Evolutionary conservation across 1,284 basidiomycete genomes (phyloP), one percentile per base, ranked within the genome.

Genomic region (Hortiboletus rubellus): DNA sequence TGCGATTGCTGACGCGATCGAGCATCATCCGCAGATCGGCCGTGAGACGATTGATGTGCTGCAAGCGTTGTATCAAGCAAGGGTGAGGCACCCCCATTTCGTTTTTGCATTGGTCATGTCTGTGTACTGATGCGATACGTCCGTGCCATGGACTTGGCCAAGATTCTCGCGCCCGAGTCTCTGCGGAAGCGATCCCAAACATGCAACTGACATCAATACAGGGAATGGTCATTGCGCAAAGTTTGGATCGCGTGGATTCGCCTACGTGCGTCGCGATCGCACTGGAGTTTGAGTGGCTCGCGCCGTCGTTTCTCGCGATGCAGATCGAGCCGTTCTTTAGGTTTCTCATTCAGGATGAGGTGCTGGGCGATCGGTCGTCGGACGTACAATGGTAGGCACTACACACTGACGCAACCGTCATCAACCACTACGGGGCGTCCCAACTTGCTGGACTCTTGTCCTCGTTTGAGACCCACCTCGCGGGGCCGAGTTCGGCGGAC

Each of bases 181-280:
- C 46, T 24, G 14, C 7, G 27, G 17, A n/a, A 0, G 9, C 5
- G 6, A 17, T 33, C 0, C 2, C 22, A 7, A 9, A 34, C 27
- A 27, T 18, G 18, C 5, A 7, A 4, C 31, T 34, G 22, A 46
- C 54, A 27, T 33, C 0, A 5, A 27, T 12, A 8, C 63, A 94
- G 91, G 96, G 97, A 18, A 97, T 99, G 91, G 82, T 99, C 57
- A 91, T 97, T 59, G 86, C 93, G 30, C 84, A 89, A 64, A 97
- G 91, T 48, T 76, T 97, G n/a, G 89, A 95, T 69, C 85, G 92
- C 37, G 77, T 85, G n/a, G 97, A 99, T 74, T 96, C 96, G 93
- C 82, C 86, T 53, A 82, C 89, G 30, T 84, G 97, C 37, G 79
- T 90, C 2, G 94, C 96, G 5, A 81, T 91, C 46, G 91, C 92